Conservation (phyloP, 1,284 basidiomycete species). For the Leccinum solheimii region DNA sequence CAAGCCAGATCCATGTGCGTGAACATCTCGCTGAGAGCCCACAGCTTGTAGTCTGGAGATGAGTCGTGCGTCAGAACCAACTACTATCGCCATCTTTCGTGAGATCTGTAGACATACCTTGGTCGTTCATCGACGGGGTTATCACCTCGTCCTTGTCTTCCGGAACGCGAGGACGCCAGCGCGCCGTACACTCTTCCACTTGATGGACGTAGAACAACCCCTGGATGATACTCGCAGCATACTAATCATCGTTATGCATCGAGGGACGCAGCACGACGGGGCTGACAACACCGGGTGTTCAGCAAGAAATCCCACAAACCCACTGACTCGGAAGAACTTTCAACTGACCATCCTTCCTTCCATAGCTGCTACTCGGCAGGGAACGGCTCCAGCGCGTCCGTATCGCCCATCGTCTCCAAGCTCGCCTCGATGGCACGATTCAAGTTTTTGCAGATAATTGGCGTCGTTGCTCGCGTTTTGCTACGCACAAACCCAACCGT, state of each 20-base stretch:
- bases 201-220: constrained; percentile 67
- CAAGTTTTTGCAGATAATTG: constrained; percentile 55
- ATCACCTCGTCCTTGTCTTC: too few relatives aligned
- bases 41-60: too few relatives aligned
- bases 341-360: constrained; percentile 52
- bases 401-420: constrained; percentile 40
- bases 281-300: constrained; percentile 35
- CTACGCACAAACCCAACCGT: constrained; percentile 8
- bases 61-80: too few relatives aligned
- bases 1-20: constrained; percentile 57
- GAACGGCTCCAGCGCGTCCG: constrained; percentile 38
- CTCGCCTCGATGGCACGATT: constrained; percentile 69
- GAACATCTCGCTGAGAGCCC: too few relatives aligned
- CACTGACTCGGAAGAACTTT: too few relatives aligned
- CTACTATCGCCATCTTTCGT: too few relatives aligned
- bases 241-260: constrained; percentile 42
- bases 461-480: constrained; percentile 38
- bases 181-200: constrained; percentile 53
- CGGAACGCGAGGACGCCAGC: constrained; percentile 31
- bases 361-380: constrained; percentile 53
- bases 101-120: too few relatives aligned
- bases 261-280: constrained; percentile 66
- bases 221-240: constrained; percentile 64
- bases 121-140: too few relatives aligned
- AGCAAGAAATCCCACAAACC: background rate